Base-by-base conservation (phyloP, 2,329 filamentous ascomycete genomes). In the Hymenoscyphus fructigenus region DNA sequence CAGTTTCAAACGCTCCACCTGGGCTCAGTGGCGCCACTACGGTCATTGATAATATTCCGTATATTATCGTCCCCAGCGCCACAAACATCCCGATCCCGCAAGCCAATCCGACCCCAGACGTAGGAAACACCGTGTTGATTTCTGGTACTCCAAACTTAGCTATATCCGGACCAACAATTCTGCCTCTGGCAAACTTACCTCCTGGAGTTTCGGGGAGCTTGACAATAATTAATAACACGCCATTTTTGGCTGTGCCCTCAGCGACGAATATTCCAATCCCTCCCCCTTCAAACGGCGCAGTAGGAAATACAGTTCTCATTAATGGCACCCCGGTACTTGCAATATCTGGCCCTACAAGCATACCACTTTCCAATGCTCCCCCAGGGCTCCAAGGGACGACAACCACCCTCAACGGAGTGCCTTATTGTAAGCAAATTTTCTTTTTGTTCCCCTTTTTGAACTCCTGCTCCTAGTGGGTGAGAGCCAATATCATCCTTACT, bases 161-260 rank as follows among this genome's bases (percentile, higher is more conserved):
- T 5, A 58, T 68, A 17, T 44, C 67, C 1, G 44, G 53, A 5
- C 20, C 62, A 1, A 68, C 64, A 17, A 66, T 59, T 20, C 36
- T 68, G 1, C 64, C 64, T 6, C 26, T 59, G 15, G 59, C 64
- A 3, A 62, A 44, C 17, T 60, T 60, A 7, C 64, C 64, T 15
- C 47, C 64, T 7, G 64, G 64, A 20, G 34, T 65, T 6, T 29
- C 56, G 10, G 64, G 64, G 60, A 64, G 23, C 23, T 41, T 44
- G 14, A 67, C 66, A 34, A 67, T 60, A 36, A 67, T 67, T 15
- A 66, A 63, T 15, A 57, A 55, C 26, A 57, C 57, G 5, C 64
- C 64, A 28, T 65, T 56, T n/a, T 55, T 65, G 32, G 59, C 60
- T 20, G 34, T 64, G 20, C 62, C 62, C 5, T 29, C 36, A 12